Evolutionary conservation across 2,329 filamentous ascomycete species (phyloP).

Genomic region (Stachybotrys echinatus): DNA sequence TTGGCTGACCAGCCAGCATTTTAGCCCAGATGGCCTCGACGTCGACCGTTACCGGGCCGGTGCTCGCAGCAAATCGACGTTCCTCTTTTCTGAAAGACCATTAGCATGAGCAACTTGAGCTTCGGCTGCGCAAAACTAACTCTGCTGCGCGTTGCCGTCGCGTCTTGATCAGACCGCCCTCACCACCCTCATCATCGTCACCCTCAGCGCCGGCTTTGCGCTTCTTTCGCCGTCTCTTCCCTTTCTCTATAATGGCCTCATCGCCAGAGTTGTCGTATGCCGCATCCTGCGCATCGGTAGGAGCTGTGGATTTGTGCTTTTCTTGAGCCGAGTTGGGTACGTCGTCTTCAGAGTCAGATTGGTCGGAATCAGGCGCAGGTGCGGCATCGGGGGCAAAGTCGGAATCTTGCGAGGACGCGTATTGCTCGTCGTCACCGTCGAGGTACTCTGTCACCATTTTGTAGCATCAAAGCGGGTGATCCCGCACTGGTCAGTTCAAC

Average conservation of each 20-base stretch:
- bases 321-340: slow-evolving; percentile 19
- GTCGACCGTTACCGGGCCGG: slow-evolving; percentile 61
- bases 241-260: slow-evolving; percentile 61
- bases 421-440: slow-evolving; percentile 49
- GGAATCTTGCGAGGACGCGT: slow-evolving; percentile 67
- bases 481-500: too few species aligned
- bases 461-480: slow-evolving; percentile 3
- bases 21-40: slow-evolving; percentile 67
- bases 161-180: slow-evolving; percentile 66
- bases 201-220: slow-evolving; percentile 31
- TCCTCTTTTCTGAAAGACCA: slow-evolving; percentile 45
- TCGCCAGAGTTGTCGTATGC: slow-evolving; percentile 67
- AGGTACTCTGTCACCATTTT: slow-evolving; percentile 38
- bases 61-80: slow-evolving; percentile 43
- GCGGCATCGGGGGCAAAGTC: slow-evolving; percentile 62
- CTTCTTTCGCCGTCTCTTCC: slow-evolving; percentile 45
- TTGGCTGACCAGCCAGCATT: slow-evolving; percentile 46
- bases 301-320: slow-evolving; percentile 10
- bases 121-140: slow-evolving; percentile 28
- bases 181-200: slow-evolving; percentile 47
- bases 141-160: slow-evolving; percentile 63
- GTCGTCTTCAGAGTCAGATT: slow-evolving; percentile 44
- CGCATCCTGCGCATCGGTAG: slow-evolving; percentile 31
- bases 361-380: slow-evolving; percentile 39
- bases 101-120: slow-evolving; percentile 7